These are phyloP conservation scores for Chaetomium tenue DNA, from an alignment of 495 filamentous ascomycete species.

Conservation along the genomic window DNA sequence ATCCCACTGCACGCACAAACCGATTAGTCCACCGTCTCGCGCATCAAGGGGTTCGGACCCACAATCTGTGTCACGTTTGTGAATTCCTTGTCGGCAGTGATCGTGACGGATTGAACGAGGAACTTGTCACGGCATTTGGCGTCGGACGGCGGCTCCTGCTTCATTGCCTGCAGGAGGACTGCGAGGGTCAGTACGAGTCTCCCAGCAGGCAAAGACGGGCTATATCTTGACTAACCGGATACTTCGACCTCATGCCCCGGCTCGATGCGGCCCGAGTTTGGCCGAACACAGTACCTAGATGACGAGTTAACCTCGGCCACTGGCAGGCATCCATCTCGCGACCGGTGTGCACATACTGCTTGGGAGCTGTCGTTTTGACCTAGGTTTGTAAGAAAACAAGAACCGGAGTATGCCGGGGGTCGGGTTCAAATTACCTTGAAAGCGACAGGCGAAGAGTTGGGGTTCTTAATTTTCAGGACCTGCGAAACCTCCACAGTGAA, in stretches of 20 bases:
- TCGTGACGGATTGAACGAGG: constrained; percentile 87
- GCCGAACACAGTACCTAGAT: constrained; percentile 90
- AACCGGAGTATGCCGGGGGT: not conserved
- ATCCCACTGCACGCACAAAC: constrained; percentile 59
- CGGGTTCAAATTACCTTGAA: constrained; percentile 75
- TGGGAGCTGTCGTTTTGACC: constrained; percentile 99
- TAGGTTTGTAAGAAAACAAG: constrained; percentile 37
- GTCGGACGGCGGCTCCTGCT: constrained; percentile 81
- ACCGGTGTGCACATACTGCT: constrained; percentile 68
- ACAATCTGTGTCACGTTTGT: constrained; percentile 77
- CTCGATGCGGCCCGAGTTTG: constrained; percentile 94
- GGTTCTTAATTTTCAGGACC: constrained; percentile 75
- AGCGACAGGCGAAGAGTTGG: constrained; percentile 73
- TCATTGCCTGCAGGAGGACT: constrained; percentile 98
- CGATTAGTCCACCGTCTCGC: constrained; percentile 31
- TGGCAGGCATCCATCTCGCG: not conserved
- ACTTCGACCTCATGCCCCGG: constrained; percentile 85
- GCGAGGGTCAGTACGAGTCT: constrained; percentile 20
- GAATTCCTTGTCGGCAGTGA: constrained; percentile 80
- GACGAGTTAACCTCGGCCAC: constrained; percentile 24
- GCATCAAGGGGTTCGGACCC: constrained; percentile 35
- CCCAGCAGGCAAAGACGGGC: not conserved
- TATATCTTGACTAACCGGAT: constrained; percentile 61
- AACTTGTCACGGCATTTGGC: constrained; percentile 97
- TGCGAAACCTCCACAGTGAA: constrained; percentile 91